Evolutionary conservation across 2,329 filamentous ascomycete genomes (phyloP).

Genomic region (Fusarium sp.): DNA sequence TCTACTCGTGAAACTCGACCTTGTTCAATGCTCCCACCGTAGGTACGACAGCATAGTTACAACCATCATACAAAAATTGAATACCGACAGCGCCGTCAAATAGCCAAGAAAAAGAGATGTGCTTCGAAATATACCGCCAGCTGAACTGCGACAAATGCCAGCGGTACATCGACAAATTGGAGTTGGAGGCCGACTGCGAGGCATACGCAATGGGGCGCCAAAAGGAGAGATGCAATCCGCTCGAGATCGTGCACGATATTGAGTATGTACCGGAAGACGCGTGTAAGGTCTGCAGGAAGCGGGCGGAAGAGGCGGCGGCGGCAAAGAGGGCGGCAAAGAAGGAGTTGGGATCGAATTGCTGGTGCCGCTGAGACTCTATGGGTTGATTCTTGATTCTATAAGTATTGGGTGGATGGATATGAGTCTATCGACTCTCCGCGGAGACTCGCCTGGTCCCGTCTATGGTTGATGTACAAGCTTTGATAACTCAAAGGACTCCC

Average conservation of each 20-base stretch:
- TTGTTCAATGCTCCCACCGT: too few relatives aligned
- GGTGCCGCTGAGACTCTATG: background rate
- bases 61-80: too few relatives aligned
- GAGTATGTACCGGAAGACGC: constrained; percentile 23
- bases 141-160: constrained; percentile 34
- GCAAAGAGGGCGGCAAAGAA: background rate
- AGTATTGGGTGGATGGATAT: too few relatives aligned
- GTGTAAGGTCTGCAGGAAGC: constrained; percentile 29
- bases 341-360: background rate
- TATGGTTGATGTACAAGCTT: constrained; percentile 5
- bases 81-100: too few relatives aligned
- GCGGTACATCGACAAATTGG: constrained; percentile 12
- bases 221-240: constrained; percentile 10
- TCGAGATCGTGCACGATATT: background rate
- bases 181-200: constrained; percentile 15
- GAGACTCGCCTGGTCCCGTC: background rate
- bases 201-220: background rate
- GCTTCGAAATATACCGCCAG: constrained; percentile 13
- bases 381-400: too few relatives aligned
- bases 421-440: background rate
- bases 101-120: constrained; percentile 12
- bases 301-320: constrained; percentile 9
- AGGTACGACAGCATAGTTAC: background rate
- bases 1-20: too few relatives aligned
- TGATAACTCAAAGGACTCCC: constrained; percentile 4